Base-by-base conservation (phyloP, 306 rosid genomes). In the Quercus dentata region DNA sequence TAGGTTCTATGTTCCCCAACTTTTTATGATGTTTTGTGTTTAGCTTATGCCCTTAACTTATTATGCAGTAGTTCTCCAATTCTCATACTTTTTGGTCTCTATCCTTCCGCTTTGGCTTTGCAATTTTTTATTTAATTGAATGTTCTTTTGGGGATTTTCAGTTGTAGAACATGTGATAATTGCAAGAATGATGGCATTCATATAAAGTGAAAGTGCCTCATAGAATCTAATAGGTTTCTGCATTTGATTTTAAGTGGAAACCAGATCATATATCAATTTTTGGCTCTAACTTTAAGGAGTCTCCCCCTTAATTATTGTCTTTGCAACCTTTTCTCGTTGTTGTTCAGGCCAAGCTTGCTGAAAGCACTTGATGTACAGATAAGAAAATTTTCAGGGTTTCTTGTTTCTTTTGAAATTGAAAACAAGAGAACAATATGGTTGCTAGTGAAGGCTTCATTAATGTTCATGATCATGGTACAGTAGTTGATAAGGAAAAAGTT, bases 401-500 rank as follows among this genome's bases (percentile, higher is more conserved):
- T 27, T 62, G 38, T 13, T 62, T 23, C 7, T 62, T 62, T 46
- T 62, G 14, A 62, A 62, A 62, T 25, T 15, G 35, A 62, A 62
- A 25, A 62, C 69, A 67, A 30, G 25, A 33, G 15, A 67, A 67
- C 46, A 33, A 67, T 31, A 67, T 67, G 71, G 71, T 23, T 67
- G 49, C 49, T 33, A 18, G 23, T 6, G 71, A 67, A 9, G 49
- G 51, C 25, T 19, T 21, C 51, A 67, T 18, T 46, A 67, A 67
- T 73, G 61, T 70, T 57, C 51, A 27, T 70, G 69, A 78, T 57
- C 81, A 70, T 25, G 56, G 76, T 57, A 70, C 14, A 6, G 46
- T 46, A 41, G 25, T 78, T 78, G 76, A 69, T 69, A 23, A 15
- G 55, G 65, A 56, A 41, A 69, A 33, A 28, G 7, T 4, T 57